Base-by-base conservation (phyloP, 495 filamentous ascomycete genomes). In the Lentithecium fluviatile region DNA sequence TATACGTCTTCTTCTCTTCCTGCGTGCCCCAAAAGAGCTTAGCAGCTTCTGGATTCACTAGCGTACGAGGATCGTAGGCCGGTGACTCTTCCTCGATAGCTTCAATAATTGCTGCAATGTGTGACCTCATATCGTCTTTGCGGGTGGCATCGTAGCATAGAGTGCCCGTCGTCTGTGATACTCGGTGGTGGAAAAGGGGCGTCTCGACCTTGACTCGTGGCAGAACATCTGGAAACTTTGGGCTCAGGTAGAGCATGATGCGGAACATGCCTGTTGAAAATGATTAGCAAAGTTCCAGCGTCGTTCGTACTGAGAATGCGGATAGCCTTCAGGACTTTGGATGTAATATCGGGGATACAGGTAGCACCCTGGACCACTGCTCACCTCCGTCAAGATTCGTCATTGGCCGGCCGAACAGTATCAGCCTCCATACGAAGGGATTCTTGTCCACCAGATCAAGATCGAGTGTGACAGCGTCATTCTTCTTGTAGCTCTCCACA, bases 391-490 rank as follows among this genome's bases (percentile, higher is more conserved):
- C 95, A 4, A 96, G 81, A 63, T 91, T 89, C 0, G 93, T 95
- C 88, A 94, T 95, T 1, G 93, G 89, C 49, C 88, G 83, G 36
- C 94, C 94, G 69, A 96, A 94, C 72, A 95, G 91, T 0, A 88
- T 92, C 46, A 89, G 60, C 36, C 71, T 66, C 84, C 81, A 85
- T 1, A 81, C 58, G 68, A 87, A 90, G 0, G 88, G 88, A 63
- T 90, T 91, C n/a, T 78, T 79, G 59, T 86, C 82, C 6, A 85
- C 82, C 10, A 98, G 76, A 47, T 85, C 83, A 48, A 97, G 71
- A 66, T 89, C 86, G 24, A 95, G 75, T 1, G 88, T 85, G 20
- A 85, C 80, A 34, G 82, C 79, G 32, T 87, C 84, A 52, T 86
- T 80, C 12, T 79, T 78, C 68, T 86, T 88, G 71, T 89, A 86